Evolutionary conservation across 2,329 filamentous ascomycete species (phyloP), one percentile per base, ranked within the genome.

Genomic region (Cladosporium velox): DNA sequence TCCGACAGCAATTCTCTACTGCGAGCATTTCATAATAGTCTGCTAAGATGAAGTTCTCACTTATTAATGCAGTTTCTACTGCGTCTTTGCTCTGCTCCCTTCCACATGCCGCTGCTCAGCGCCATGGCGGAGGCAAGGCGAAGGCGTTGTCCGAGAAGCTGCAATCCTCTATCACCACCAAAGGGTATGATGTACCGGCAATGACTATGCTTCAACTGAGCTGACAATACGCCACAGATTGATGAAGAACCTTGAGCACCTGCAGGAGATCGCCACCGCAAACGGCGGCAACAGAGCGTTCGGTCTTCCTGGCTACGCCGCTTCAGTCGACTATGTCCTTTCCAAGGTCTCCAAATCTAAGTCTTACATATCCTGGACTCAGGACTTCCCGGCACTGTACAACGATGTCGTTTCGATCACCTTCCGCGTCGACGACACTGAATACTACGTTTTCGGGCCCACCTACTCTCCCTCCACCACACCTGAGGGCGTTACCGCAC

Each of bases 241-340:
- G 24, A 80, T 84, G 74, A 78, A 80, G 64, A 85, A 85, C 55
- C 81, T 88, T n/a, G 78, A 80, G 71, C 80, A 82, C 66, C 78
- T 88, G 6, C 79, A 88, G 72, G 76, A 80, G 52, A 88, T 88
- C 64, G 86, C 81, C 14, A 76, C 76, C 34, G 78, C 81, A 61
- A 84, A 88, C 70, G 85, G 84, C 47, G 86, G 86, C 18, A 88
- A 87, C 74, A 81, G 86, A 60, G 86, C 86, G 5, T 88, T 87
- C 66, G 86, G 87, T 15, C 77, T 84, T 11, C 84, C 85, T 1
- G 87, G 87, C 15, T 88, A 83, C 79, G 81, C 82, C 60, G 86
- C 85, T 1, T 88, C 86, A 0, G 75, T 85, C 21, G 84, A 88
- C 70, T 88, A 84, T 71, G 77, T 88, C 65, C 78, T 86, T 5